Base-by-base conservation (phyloP, 2,329 filamentous ascomycete genomes). In the Cercospora brassicicola region DNA sequence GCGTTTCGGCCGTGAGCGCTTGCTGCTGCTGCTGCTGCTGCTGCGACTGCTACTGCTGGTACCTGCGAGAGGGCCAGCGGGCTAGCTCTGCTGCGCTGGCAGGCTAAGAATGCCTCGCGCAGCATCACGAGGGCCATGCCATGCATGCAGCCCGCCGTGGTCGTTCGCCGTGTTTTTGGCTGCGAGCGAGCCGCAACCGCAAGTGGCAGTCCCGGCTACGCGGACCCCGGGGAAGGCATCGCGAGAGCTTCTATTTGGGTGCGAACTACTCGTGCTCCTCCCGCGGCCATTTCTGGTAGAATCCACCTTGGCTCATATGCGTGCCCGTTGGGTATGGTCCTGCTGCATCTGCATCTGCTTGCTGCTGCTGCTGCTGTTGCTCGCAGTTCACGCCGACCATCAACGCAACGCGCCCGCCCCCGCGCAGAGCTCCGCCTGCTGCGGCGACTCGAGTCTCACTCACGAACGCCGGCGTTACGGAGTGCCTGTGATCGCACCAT, bases 121-220 rank as follows among this genome's bases (percentile, higher is more conserved):
- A 30, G 28, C 60, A 39, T 63, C 60, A 63, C 62, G 51, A 56
- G 31, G 30, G 30, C 30, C 20, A 62, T 62, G 42, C 42, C 42
- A 48, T 48, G 42, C 42, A 48, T 48, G 42, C 42, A 48, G 42
- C 42, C n/a, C 7, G 42, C 20, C 42, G n/a, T 42, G 36, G 33
- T 39, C 42, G 42, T 48, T 48, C 42, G 42, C 18, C 42, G 42
- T 48, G 42, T 48, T 48, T n/a, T 7, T 39, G 33, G 33, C 33
- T 15, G 45, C 18, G 18, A 51, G 45, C 56, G 56, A 59, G 59
- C 36, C 60, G 60, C 60, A 42, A 23, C 8, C 23, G 48, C 48
- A 15, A 26, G 53, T 42, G 36, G 7, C 45, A 8, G 28, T 55
- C 28, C 61, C 61, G 61, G 61, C 61, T 33, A 26, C 45, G 45